A percentile compares a stretch with the other conserved stretches of the same genome.
Conservation (phyloP, 163 green algal genomes). For the Scenedesmus sp. region DNA sequence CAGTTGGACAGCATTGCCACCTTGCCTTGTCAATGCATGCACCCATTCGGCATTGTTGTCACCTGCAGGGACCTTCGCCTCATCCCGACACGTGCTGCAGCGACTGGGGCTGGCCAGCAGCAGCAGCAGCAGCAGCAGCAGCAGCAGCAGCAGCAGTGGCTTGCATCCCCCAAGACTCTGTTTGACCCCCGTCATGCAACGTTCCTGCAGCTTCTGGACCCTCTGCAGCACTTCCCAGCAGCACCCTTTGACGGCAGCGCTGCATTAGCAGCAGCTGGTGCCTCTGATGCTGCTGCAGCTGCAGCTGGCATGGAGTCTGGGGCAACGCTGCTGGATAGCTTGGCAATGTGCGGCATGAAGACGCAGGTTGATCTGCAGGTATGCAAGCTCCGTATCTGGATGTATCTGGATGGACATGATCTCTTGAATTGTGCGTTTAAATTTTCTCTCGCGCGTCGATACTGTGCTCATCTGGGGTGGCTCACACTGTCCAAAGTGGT, state of each 20-base stretch:
- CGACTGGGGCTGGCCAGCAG: neutral
- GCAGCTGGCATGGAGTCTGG: neutral
- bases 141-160: slow-evolving; percentile 25
- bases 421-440: too few relatives aligned
- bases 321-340: slow-evolving; percentile 53
- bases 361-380: slow-evolving; percentile 54
- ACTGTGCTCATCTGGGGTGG: too few relatives aligned
- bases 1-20: neutral
- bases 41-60: neutral
- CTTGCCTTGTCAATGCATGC: too few relatives aligned
- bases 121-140: slow-evolving; percentile 13
- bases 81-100: slow-evolving; percentile 54
- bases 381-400: neutral
- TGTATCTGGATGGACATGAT: too few relatives aligned
- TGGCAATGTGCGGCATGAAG: slow-evolving; percentile 61
- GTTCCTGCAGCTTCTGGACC: slow-evolving; percentile 59
- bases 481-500: too few relatives aligned
- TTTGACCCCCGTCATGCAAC: slow-evolving; percentile 55
- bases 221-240: slow-evolving; percentile 53
- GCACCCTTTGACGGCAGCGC: slow-evolving; percentile 33
- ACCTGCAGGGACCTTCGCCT: slow-evolving; percentile 42
- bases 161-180: slow-evolving; percentile 42
- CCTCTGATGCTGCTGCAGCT: neutral
- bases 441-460: too few relatives aligned
- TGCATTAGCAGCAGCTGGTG: neutral